Evolutionary conservation across 768 basidiomycete genomes (phyloP), one percentile per base, ranked within the genome.

Genomic region (Daedaleopsis nitida): DNA sequence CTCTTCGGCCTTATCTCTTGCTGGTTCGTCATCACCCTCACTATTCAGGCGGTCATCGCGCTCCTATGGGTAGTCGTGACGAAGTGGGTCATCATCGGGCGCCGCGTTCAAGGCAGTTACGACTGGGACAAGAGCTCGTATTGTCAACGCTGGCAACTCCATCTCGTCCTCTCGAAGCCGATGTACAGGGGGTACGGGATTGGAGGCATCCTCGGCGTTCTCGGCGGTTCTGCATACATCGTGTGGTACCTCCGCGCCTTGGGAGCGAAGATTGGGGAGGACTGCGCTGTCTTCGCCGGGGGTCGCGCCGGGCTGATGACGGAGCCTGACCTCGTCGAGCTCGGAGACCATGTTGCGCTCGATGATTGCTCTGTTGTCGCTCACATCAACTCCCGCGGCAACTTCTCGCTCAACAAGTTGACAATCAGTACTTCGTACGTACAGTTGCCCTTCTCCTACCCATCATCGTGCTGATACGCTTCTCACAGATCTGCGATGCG

Each of bases 311-410:
- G 79, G 17, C 65, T 80, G 23, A 80, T 82, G 80, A 80, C 79
- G 2, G 80, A 82, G 58, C 79, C 80, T 17, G 80, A 82, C 67
- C 69, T 82, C 1, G 74, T 82, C 10, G 73, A 78, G 75, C 72
- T 82, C 23, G 80, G 79, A 9, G 73, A 80, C 64, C 71, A 76
- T 51, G 81, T 81, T 32, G 73, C 72, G 39, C 60, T 81, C 13
- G 79, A 81, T 63, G 75, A 80, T 60, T 81, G 79, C 56, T 80
- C 79, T 5, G 79, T 82, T 5, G 81, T 82, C n/a, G 77, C 79
- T 8, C 80, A 81, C 60, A 77, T 82, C 71, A 81, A 81, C 63
- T 80, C 80, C 11, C 72, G 80, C 54, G 81, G 80, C n/a, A 74
- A 76, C 52, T 82, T 82, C 63, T 72, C 79, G 5, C 68, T 81